Conservation (phyloP, 176 grass and related monocot genomes). For the Aegilops longissima region DNA sequence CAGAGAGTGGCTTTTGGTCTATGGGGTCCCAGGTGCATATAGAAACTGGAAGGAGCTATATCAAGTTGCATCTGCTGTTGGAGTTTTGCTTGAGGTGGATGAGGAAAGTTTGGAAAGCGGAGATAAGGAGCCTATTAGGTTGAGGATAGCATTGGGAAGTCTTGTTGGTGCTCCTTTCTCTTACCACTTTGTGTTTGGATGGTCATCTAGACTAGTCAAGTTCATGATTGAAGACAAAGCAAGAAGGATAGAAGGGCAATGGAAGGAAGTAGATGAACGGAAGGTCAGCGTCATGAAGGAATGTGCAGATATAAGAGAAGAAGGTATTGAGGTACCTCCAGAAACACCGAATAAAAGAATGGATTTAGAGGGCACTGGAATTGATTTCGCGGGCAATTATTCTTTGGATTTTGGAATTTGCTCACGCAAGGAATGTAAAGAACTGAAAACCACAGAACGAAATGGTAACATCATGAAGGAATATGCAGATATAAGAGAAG, state of each 20-base stretch:
- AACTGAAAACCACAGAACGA: background rate
- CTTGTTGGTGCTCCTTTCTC: slow-evolving; percentile 20
- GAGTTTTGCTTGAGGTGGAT: slow-evolving; percentile 38
- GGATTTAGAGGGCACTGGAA: background rate
- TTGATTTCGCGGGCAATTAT: no score
- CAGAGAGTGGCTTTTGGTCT: slow-evolving; percentile 33
- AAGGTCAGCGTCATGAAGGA: background rate
- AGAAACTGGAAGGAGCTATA: slow-evolving; percentile 48
- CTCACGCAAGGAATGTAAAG: background rate
- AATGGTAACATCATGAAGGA: background rate
- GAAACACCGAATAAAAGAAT: background rate
- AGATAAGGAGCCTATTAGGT: slow-evolving; percentile 37
- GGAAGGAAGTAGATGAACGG: slow-evolving; percentile 1
- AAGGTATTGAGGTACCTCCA: slow-evolving; percentile 12
- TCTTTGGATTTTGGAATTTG: background rate
- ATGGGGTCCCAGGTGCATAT: slow-evolving; percentile 32
- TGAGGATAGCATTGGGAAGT: slow-evolving; percentile 21
- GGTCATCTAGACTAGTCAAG: slow-evolving; percentile 21
- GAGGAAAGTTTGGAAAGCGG: slow-evolving; percentile 30
- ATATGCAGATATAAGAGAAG: background rate
- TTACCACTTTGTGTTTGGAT: slow-evolving; percentile 25
- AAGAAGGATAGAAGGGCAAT: background rate
- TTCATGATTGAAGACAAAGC: slow-evolving; percentile 22
- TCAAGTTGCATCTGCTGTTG: slow-evolving; percentile 33
- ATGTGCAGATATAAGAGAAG: background rate